A percentile compares a stretch with the other conserved stretches of the same genome.
These are phyloP conservation scores for Ilyonectria robusta DNA, from an alignment of 2,329 filamentous ascomycete genomes.

Conservation along the genomic window DNA sequence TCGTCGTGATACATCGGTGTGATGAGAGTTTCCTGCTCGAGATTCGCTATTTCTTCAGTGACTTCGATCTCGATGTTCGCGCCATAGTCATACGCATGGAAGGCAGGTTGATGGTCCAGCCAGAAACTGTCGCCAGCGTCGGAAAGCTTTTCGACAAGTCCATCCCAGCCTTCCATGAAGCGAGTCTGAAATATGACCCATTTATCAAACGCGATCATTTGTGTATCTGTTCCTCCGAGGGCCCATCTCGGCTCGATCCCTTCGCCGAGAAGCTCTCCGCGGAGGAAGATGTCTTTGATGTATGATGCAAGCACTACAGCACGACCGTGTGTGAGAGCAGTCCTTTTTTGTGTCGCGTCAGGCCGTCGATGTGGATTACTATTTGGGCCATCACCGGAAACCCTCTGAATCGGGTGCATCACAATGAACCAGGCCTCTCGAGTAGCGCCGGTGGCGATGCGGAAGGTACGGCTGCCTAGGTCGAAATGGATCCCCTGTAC, in stretches of 20 bases:
- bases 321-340: conserved; percentile 3
- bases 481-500: not conserved
- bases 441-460: conserved; percentile 11
- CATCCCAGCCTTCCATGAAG: conserved; percentile 11
- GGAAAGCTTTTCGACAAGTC: not conserved
- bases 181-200: not conserved
- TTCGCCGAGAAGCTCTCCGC: conserved; percentile 7
- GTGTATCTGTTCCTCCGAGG: not conserved
- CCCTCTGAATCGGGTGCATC: conserved; percentile 14
- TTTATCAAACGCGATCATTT: conserved; percentile 8
- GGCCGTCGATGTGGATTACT: conserved; percentile 1
- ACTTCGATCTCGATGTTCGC: no score
- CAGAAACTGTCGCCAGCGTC: no score
- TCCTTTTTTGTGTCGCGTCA: not conserved
- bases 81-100: no score
- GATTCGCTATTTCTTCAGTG: no score
- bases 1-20: no score
- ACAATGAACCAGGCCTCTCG: conserved; percentile 19
- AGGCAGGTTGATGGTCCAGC: no score
- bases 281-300: not conserved
- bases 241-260: conserved; percentile 9
- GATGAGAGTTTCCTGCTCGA: no score
- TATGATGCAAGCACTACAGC: no score
- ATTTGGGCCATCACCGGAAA: not conserved
- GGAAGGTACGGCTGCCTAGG: conserved; percentile 13